Evolutionary conservation across 768 basidiomycete genomes (phyloP), one percentile per base, ranked within the genome.

Genomic region (Podaxis sp.): DNA sequence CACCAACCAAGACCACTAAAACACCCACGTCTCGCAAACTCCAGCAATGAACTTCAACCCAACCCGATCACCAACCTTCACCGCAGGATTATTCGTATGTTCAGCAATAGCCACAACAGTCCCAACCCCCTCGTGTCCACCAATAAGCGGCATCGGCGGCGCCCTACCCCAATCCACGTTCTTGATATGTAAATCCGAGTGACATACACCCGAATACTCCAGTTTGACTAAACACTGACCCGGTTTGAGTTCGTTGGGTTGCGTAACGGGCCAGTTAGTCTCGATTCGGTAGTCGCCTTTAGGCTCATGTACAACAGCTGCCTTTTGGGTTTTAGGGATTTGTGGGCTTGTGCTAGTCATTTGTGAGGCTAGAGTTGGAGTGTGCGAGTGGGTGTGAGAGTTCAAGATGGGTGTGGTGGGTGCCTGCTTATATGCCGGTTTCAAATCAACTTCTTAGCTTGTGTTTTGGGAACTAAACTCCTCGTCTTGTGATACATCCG

Each of bases 71-170:
- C 93, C 93, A 41, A 93, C 64, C 70, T 88, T 85, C 65, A 94
- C 82, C 0, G 85, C 83, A 4, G 82, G 84, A 54, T 77, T 59
- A 22, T 73, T 65, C 0, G 90, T 89, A 70, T 87, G 76, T 9
- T 81, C 78, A 19, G 85, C 93, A 68, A 95, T 91, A 24, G 93
- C 93, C 41, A 94, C 89, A 56, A 96, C 75, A 43, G 79, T 76
- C 13, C 94, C 93, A 11, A 92, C 91, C 65, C 93, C 93, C 74
- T 94, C 89, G 70, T 94, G 93, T 0, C 94, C 91, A 17, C 91
- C 91, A 60, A 93, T 82, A 51, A 93, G 83, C 0, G 89, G 89
- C 0, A 78, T 78, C 53, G 77, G 83, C 27, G 85, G 79, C n/a
- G 79, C 71, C 5, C 89, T 56, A 0, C 94, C 93, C 94, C 94